Conservation (phyloP, 1,284 basidiomycete genomes). For the Gomphus bonarii region DNA sequence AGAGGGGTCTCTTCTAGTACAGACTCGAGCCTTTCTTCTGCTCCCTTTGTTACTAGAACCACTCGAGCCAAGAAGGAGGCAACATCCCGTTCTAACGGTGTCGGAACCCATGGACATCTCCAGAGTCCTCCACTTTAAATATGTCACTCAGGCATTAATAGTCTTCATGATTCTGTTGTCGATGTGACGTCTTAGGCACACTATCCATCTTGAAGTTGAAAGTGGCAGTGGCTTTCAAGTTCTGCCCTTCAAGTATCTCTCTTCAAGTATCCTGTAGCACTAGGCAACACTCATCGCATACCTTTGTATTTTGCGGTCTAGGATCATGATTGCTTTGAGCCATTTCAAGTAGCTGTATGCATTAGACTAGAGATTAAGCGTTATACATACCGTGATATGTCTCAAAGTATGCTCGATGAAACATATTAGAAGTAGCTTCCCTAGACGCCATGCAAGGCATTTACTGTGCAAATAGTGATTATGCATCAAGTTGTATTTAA, state of each 20-base stretch:
- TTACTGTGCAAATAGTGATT: too few relatives aligned
- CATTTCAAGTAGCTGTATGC: background rate
- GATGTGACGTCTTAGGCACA: background rate
- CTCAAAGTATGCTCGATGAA: too few relatives aligned
- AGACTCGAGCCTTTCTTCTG: constrained; percentile 5
- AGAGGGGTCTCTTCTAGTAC: background rate
- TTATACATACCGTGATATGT: background rate
- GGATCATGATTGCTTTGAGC: background rate
- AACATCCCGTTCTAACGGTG: background rate
- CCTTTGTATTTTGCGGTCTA: background rate
- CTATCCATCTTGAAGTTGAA: background rate
- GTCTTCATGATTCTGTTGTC: background rate
- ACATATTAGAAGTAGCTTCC: too few relatives aligned
- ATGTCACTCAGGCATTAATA: background rate
- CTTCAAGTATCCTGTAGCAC: background rate
- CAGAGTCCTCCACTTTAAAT: background rate
- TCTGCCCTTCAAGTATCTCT: background rate
- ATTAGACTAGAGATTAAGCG: background rate
- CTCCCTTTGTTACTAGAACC: background rate
- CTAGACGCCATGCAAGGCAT: too few relatives aligned
- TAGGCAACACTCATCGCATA: background rate
- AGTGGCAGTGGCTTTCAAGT: background rate
- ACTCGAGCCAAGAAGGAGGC: background rate
- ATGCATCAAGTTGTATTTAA: too few relatives aligned
- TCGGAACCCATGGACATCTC: constrained; percentile 16